A percentile compares a stretch with the other conserved stretches of the same genome.
Conservation (phyloP, 208 protist species). For the Herpetomonas tarakana region DNA sequence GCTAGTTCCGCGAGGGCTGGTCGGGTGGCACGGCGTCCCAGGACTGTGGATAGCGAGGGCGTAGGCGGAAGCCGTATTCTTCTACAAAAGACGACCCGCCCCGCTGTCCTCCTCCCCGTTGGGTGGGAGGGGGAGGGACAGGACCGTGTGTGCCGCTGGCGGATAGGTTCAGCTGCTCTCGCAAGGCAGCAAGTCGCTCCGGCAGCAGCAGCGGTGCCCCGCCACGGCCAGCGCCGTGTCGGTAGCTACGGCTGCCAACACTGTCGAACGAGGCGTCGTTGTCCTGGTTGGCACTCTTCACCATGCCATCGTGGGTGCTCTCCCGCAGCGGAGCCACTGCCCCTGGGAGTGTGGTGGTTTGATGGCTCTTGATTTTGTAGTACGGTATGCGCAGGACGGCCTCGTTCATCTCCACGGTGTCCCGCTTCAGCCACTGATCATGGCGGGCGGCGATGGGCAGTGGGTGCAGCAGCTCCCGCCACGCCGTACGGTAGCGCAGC, state of each 20-base stretch:
- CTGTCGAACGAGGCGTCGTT: neutral
- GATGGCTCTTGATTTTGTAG: slow-evolving; percentile 68
- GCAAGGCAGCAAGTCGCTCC: slow-evolving; percentile 50
- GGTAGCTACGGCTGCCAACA: neutral
- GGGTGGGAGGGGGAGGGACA: neutral
- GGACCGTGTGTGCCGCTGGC: slow-evolving; percentile 6
- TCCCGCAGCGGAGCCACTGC: too few species aligned
- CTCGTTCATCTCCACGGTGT: slow-evolving; percentile 84
- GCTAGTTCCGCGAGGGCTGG: slow-evolving; percentile 78
- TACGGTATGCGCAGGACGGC: slow-evolving; percentile 71
- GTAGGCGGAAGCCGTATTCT: slow-evolving; percentile 69
- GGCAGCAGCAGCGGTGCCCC: slow-evolving; percentile 10
- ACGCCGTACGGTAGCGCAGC: slow-evolving; percentile 72
- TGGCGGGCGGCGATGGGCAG: slow-evolving; percentile 59
- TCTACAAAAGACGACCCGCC: slow-evolving; percentile 28
- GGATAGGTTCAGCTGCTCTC: slow-evolving; percentile 54
- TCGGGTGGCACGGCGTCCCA: slow-evolving; percentile 87
- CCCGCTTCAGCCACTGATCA: slow-evolving; percentile 83
- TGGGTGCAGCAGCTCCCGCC: slow-evolving; percentile 84
- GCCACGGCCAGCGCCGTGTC: neutral
- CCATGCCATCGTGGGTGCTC: too few species aligned
- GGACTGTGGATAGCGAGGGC: slow-evolving; percentile 78
- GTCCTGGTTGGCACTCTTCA: too few species aligned
- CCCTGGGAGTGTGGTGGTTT: too few species aligned
- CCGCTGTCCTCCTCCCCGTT: neutral